These are phyloP conservation scores for Globisporangium polare DNA, from an alignment of 352 stramenopile genomes.

Conservation along the genomic window DNA sequence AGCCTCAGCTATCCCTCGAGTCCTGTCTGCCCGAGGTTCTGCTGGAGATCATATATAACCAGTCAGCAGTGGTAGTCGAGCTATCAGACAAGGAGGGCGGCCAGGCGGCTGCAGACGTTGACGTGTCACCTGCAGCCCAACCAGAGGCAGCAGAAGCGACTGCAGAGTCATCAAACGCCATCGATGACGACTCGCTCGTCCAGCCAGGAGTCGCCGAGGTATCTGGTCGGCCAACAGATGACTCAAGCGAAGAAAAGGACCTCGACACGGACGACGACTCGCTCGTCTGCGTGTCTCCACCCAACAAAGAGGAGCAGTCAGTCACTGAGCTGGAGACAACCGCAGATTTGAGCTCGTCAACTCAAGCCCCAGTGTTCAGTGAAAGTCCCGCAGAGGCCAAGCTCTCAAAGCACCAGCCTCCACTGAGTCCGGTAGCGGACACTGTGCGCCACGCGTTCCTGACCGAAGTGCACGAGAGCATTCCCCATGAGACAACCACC, in stretches of 20 bases:
- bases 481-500: not conserved
- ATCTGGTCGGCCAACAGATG: not conserved
- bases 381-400: not conserved
- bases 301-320: not conserved
- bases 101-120: not conserved
- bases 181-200: no score
- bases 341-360: not conserved
- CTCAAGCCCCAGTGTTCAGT: not conserved
- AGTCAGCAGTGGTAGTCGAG: not conserved
- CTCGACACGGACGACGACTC: not conserved
- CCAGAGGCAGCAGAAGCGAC: not conserved
- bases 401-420: not conserved
- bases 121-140: not conserved
- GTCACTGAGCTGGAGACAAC: no score
- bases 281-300: not conserved
- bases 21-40: no score
- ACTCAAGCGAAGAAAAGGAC: not conserved
- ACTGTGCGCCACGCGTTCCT: not conserved
- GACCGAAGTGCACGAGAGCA: slow-evolving; percentile 3
- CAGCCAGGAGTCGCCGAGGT: not conserved
- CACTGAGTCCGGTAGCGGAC: not conserved
- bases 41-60: not conserved
- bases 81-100: not conserved
- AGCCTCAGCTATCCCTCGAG: not conserved
- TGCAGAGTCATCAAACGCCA: no score